Percentiles rank a stretch among this genome's conserved stretches.
phyloP scores from a whole-genome alignment of 2,329 filamentous ascomycete species.

The Curvularia eragrostidis region DNA sequence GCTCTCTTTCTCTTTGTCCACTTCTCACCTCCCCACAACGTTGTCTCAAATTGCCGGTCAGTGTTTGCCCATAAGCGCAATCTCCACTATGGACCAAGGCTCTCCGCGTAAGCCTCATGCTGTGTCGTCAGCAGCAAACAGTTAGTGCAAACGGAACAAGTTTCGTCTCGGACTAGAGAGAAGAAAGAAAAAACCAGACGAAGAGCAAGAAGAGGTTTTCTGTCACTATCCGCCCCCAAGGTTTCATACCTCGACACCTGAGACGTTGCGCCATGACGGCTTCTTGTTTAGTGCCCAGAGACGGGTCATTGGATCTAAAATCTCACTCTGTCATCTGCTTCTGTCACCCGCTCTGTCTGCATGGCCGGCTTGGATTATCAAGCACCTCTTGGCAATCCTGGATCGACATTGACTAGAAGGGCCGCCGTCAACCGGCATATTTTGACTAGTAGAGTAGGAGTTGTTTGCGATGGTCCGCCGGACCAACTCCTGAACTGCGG shows the following conservation, averaged over 20 bases:
- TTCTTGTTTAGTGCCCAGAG: not conserved
- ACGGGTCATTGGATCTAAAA: not conserved
- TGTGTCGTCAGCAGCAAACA: not conserved
- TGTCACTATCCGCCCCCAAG: not conserved
- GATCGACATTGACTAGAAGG: not conserved
- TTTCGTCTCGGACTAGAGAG: constrained; percentile 1
- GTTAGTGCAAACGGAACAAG: constrained; percentile 1
- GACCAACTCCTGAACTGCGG: not conserved
- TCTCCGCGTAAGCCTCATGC: not conserved
- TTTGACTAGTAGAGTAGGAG: not conserved
- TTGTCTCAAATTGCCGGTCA: constrained; percentile 2
- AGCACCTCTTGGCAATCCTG: not conserved
- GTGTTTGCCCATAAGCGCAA: not conserved
- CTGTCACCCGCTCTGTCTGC: constrained; percentile 1
- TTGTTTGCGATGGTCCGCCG: not conserved
- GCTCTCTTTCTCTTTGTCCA: not conserved
- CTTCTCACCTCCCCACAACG: not conserved
- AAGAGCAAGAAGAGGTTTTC: not conserved
- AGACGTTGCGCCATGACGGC: not conserved
- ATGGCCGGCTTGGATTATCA: not conserved
- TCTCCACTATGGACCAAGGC: not conserved
- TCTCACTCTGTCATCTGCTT: not conserved
- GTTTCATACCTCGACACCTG: constrained; percentile 3
- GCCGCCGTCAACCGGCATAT: not conserved
- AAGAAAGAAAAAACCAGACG: not conserved